These are phyloP conservation scores for Raphanus hybrid DNA, from an alignment of 441 rosid species.

Conservation along the genomic window DNA sequence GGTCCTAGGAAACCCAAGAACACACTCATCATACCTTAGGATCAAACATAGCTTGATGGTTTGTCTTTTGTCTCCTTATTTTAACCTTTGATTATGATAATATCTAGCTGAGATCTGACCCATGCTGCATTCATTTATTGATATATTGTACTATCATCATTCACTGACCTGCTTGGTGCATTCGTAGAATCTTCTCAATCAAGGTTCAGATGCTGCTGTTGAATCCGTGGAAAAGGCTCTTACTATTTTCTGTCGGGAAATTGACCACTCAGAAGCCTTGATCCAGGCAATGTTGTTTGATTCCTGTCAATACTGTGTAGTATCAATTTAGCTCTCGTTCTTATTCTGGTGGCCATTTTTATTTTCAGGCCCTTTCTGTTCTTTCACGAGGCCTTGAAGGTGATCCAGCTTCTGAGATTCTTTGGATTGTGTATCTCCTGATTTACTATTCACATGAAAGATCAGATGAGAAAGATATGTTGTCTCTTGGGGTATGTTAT, in stretches of 20 bases:
- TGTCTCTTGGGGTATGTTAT: slow-evolving; percentile 75
- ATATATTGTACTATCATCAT: slow-evolving; percentile 31
- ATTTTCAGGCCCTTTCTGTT: slow-evolving; percentile 72
- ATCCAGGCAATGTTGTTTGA: slow-evolving; percentile 68
- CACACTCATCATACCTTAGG: slow-evolving; percentile 68
- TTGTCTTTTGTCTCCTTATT: slow-evolving; percentile 50
- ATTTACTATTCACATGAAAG: slow-evolving; percentile 57
- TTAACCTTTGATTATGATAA: slow-evolving; percentile 17
- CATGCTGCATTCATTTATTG: slow-evolving; percentile 30
- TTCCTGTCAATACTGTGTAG: slow-evolving; percentile 27
- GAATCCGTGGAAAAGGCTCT: slow-evolving; percentile 84
- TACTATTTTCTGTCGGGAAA: slow-evolving; percentile 68
- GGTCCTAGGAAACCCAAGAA: slow-evolving; percentile 61
- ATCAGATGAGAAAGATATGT: slow-evolving; percentile 64
- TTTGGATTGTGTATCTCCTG: slow-evolving; percentile 85
- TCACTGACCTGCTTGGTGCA: slow-evolving; percentile 44
- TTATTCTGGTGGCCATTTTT: slow-evolving; percentile 37
- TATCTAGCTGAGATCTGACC: slow-evolving; percentile 25
- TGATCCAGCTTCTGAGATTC: slow-evolving; percentile 75
- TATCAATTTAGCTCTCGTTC: slow-evolving; percentile 32
- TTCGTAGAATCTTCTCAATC: slow-evolving; percentile 67
- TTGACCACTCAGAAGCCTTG: slow-evolving; percentile 58
- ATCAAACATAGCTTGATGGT: slow-evolving; percentile 71
- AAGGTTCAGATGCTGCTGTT: slow-evolving; percentile 53
- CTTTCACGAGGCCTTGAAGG: slow-evolving; percentile 83